Percentiles rank a stretch among this genome's conserved stretches.
Evolutionary conservation across 257 asterid species (phyloP).

Genomic region (Asclepias syriaca): DNA sequence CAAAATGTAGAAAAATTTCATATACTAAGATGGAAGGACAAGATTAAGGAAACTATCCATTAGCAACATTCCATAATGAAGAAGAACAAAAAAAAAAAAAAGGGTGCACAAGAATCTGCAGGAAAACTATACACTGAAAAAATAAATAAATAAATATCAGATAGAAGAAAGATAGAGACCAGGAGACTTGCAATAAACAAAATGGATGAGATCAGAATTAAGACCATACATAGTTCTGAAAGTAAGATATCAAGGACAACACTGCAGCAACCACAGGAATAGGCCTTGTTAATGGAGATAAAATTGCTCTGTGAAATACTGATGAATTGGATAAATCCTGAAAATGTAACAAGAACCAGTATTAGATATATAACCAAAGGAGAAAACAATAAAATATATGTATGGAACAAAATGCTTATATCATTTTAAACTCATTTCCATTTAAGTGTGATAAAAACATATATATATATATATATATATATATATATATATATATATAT

Average conservation of each 20-base stretch:
- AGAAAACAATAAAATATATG: neutral
- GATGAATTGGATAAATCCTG: slow-evolving; percentile 53
- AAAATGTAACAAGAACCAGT: slow-evolving; percentile 20
- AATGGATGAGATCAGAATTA: slow-evolving; percentile 2
- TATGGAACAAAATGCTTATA: slow-evolving; percentile 3
- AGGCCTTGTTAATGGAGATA: slow-evolving; percentile 66
- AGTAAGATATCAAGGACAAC: slow-evolving; percentile 69
- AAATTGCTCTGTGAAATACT: slow-evolving; percentile 57
- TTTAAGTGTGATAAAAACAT: neutral
- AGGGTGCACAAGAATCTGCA: neutral
- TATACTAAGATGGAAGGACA: neutral
- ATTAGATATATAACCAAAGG: slow-evolving; percentile 12
- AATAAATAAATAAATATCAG: neutral
- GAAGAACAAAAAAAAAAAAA: neutral
- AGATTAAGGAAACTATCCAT: neutral
- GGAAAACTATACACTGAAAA: neutral
- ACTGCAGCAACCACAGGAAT: slow-evolving; percentile 68
- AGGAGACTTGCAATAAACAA: neutral
- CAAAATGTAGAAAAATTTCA: neutral
- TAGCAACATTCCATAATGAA: neutral
- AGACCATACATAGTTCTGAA: slow-evolving; percentile 54
- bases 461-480: too few relatives aligned
- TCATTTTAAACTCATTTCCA: neutral
- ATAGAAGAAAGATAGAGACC: neutral
- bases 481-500: too few relatives aligned